Evolutionary conservation across 306 rosid species (phyloP), one percentile per base, ranked within the genome.

Genomic region (Glycyrrhiza uralensis): DNA sequence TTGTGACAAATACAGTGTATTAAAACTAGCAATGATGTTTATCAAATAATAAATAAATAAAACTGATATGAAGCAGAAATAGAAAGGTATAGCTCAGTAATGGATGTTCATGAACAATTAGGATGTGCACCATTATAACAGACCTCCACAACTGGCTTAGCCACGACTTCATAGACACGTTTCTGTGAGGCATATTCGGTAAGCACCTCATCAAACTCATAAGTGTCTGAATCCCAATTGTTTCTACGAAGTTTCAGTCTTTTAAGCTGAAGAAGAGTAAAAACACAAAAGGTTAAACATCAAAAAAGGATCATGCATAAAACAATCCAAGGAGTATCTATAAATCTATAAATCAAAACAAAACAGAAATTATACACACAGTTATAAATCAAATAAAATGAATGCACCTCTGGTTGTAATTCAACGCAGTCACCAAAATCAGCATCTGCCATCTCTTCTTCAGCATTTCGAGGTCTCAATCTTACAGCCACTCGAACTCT

Each of bases 131-230:
- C 50, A 61, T 42, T 58, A 70, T 12, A 49, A 76, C 84, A 60
- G 39, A 89, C 97, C 98, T 91, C 98, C 66, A 94, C 97, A 12
- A 94, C 98, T 72, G 98, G 98, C 90, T 94, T 94, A 24, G 98
- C 96, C 68, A 94, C 97, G 79, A 91, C 98, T 85, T 94, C 98
- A 66, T 91, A 94, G 69, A 91, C 98, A 35, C 98, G 98, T 80
- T 87, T 93, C 82, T 93, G 98, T 6, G 98, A 93, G 36, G 95
- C 94, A 61, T 60, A 87, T 75, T 93, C 97, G 0, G 98, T 93
- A 67, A 93, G 90, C 69, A 93, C 94, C 66, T 89, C 98, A 77
- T 93, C 98, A 74, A 93, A 93, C 77, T 93, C 97, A 7, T 83
- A 91, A 1, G 98, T 91, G 66, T 91, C 97, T 15, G 92, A 81